phyloP scores from a whole-genome alignment of 352 stramenopile genomes.

The Blastocystis hominis region DNA sequence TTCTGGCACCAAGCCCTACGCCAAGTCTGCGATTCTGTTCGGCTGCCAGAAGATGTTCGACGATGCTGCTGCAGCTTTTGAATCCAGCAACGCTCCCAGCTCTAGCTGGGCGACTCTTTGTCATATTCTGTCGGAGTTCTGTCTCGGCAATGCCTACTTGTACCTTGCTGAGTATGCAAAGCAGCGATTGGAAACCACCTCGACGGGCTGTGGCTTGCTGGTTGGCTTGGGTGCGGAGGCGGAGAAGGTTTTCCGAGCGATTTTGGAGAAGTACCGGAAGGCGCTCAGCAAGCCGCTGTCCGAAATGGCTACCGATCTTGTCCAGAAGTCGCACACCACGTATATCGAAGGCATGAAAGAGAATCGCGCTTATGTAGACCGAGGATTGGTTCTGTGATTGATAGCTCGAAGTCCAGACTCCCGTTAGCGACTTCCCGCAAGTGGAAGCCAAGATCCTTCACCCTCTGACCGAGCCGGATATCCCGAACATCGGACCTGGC shows the following conservation, averaged over 20 bases:
- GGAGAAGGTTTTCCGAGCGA: background rate
- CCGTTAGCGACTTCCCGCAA: background rate
- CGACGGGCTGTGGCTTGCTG: background rate
- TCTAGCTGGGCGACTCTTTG: background rate
- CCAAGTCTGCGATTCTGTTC: background rate
- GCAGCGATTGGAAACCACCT: background rate
- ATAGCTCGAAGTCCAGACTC: background rate
- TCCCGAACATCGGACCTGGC: background rate
- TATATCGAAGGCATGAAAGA: background rate
- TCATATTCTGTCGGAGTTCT: background rate
- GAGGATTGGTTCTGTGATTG: background rate
- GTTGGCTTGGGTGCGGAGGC: background rate
- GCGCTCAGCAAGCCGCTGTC: background rate
- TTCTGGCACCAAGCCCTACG: background rate
- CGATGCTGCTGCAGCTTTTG: background rate
- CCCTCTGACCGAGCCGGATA: background rate
- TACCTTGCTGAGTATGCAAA: background rate
- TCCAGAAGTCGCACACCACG: background rate
- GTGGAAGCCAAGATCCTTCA: constrained; percentile 11
- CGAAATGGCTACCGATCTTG: no score
- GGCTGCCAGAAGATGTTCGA: constrained; percentile 17
- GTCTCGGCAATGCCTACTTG: background rate
- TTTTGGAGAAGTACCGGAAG: background rate
- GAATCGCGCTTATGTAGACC: background rate
- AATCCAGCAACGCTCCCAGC: background rate